phyloP scores from a whole-genome alignment of 305 asterid genomes.

The Salvia sclarea region DNA sequence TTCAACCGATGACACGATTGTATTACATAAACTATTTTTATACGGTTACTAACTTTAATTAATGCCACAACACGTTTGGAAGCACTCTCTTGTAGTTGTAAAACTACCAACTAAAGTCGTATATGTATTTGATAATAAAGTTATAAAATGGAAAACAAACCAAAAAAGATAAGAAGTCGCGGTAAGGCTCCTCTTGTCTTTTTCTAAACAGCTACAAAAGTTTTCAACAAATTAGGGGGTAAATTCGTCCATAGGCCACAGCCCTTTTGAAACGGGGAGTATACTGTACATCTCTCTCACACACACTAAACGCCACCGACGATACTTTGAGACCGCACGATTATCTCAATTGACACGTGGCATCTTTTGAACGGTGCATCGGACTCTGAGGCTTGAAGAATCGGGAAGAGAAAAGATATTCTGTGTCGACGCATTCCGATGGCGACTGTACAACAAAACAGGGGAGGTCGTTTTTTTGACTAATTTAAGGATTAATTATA shows the following conservation, averaged over 20 bases:
- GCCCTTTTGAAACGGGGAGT: background rate
- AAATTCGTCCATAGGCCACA: conserved; percentile 22
- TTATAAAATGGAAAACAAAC: background rate
- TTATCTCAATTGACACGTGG: conserved; percentile 28
- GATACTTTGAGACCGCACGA: conserved; percentile 48
- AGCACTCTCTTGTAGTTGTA: background rate
- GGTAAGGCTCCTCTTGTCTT: conserved; percentile 1
- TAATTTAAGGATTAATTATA: conserved; percentile 20
- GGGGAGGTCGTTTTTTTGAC: conserved; percentile 43
- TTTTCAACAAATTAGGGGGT: conserved; percentile 5
- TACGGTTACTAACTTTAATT: background rate
- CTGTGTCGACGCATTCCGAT: conserved; percentile 30
- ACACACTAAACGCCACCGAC: conserved; percentile 40
- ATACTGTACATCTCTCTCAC: conserved; percentile 8
- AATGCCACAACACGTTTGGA: background rate
- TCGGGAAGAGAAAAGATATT: background rate
- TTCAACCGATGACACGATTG: background rate
- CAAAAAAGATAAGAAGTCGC: background rate
- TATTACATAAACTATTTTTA: background rate
- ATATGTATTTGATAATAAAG: conserved; percentile 1
- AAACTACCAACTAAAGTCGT: background rate
- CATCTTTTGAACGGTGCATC: background rate
- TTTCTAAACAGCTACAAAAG: too few relatives aligned
- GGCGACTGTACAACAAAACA: conserved; percentile 38
- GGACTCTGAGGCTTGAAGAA: background rate